Conservation (phyloP, 1,284 basidiomycete genomes). For the Porphyrellus sp. region DNA sequence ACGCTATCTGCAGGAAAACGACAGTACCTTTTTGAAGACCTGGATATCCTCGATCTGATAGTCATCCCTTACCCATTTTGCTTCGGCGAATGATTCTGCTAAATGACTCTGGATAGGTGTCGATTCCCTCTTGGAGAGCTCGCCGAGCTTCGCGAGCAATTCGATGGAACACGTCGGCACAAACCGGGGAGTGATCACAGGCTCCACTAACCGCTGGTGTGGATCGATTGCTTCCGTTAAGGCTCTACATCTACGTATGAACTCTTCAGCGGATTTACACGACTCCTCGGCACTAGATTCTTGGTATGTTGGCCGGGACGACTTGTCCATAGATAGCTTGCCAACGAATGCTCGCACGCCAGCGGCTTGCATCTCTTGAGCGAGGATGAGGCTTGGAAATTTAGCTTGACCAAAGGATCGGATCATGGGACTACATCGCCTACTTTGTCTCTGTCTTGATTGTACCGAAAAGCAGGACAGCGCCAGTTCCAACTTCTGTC, state of each 20-base stretch:
- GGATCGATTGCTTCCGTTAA: slow-evolving; percentile 41
- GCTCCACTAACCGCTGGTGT: slow-evolving; percentile 58
- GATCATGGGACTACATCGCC: slow-evolving; percentile 19
- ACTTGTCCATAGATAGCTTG: slow-evolving; percentile 84
- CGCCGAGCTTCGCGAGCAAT: slow-evolving; percentile 57
- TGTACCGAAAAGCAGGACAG: slow-evolving; percentile 77
- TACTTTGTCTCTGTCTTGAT: slow-evolving; percentile 79
- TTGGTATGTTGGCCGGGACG: slow-evolving; percentile 66
- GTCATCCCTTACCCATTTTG: slow-evolving; percentile 63
- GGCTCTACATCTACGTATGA: slow-evolving; percentile 50
- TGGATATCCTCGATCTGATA: slow-evolving; percentile 67
- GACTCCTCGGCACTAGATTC: slow-evolving; percentile 56
- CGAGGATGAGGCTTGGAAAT: slow-evolving; percentile 63
- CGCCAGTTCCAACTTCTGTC: slow-evolving; percentile 70
- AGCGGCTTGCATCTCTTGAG: slow-evolving; percentile 63
- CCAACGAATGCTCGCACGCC: slow-evolving; percentile 79
- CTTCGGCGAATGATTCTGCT: slow-evolving; percentile 71
- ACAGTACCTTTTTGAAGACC: slow-evolving; percentile 62
- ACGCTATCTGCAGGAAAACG: background rate
- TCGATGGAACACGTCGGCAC: slow-evolving; percentile 76
- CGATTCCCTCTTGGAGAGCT: slow-evolving; percentile 43
- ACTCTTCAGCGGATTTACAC: slow-evolving; percentile 50
- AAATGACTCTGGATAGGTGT: slow-evolving; percentile 72
- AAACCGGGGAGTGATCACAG: slow-evolving; percentile 81
- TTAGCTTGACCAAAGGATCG: background rate